Percentiles rank a stretch among this genome's conserved stretches.
phyloP scores from a whole-genome alignment of 2,329 filamentous ascomycete species.

The Onygena corvina region DNA sequence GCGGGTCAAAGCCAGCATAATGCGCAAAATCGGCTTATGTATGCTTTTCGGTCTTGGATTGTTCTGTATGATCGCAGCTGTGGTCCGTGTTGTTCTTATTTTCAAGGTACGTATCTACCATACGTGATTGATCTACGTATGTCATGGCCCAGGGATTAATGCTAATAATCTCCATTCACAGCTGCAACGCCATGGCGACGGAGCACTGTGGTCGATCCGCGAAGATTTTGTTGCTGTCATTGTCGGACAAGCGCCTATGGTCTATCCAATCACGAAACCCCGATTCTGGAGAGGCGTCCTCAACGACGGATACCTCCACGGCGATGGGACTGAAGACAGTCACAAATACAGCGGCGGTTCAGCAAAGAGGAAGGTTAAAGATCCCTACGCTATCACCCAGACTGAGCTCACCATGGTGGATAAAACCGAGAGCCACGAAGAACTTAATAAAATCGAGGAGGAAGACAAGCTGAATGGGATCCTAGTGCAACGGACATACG shows the following conservation, averaged over 20 bases:
- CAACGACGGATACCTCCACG: background rate
- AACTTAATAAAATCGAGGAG: background rate
- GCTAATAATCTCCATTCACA: background rate
- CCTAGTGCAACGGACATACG: background rate
- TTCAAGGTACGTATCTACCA: slow-evolving; percentile 24
- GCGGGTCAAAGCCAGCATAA: slow-evolving; percentile 21
- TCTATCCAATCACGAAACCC: slow-evolving; percentile 18
- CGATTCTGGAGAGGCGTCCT: background rate
- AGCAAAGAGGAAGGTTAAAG: background rate
- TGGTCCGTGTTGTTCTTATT: slow-evolving; percentile 21
- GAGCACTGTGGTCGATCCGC: slow-evolving; percentile 31
- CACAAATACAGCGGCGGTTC: background rate
- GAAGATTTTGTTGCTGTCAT: slow-evolving; percentile 32
- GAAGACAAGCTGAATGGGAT: background rate
- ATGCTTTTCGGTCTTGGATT: slow-evolving; percentile 26
- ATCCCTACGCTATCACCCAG: background rate
- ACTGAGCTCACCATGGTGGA: slow-evolving; percentile 1
- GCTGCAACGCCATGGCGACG: slow-evolving; percentile 8
- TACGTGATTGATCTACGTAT: background rate
- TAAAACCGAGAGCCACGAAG: background rate
- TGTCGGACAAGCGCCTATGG: slow-evolving; percentile 29
- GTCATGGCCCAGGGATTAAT: background rate
- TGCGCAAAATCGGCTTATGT: slow-evolving; percentile 23
- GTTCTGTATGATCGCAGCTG: slow-evolving; percentile 26
- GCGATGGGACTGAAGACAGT: background rate